A percentile compares a stretch with the other conserved stretches of the same genome.
Evolutionary conservation across 306 rosid genomes (phyloP).

Genomic region (Astragalus membranaceus): DNA sequence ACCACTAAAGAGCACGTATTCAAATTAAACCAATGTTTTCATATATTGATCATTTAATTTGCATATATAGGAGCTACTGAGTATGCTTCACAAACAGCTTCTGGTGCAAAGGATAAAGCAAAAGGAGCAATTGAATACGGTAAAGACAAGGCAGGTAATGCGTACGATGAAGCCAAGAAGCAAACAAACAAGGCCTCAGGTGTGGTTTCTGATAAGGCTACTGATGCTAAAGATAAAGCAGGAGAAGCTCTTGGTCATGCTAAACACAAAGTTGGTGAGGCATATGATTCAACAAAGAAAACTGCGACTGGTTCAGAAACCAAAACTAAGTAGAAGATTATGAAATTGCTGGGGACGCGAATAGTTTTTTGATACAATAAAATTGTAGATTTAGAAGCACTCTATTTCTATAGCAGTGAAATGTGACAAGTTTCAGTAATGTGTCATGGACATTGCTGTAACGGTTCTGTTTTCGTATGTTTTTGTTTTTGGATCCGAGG

Average conservation of each 20-base stretch:
- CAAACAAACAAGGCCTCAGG: not conserved
- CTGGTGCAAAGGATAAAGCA: slow-evolving; percentile 16
- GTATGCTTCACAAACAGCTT: slow-evolving; percentile 14
- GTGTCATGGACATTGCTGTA: not conserved
- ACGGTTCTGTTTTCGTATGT: not conserved
- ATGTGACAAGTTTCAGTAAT: not conserved
- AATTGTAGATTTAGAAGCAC: not conserved
- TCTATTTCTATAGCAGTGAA: not conserved
- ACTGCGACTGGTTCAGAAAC: not conserved
- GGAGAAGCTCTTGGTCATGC: slow-evolving; percentile 1
- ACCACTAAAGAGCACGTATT: not conserved
- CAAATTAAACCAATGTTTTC: not conserved
- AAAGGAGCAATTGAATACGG: not conserved
- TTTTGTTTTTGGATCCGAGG: not conserved
- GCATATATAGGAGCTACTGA: slow-evolving; percentile 8
- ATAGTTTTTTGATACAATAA: not conserved
- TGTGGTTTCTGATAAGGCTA: not conserved
- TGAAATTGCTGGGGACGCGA: not conserved
- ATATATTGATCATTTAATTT: too few relatives aligned
- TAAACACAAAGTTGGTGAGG: slow-evolving; percentile 15
- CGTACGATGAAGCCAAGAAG: not conserved
- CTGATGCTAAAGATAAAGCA: slow-evolving; percentile 12
- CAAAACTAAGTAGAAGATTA: slow-evolving; percentile 21
- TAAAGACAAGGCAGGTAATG: not conserved
- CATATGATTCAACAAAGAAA: slow-evolving; percentile 18